phyloP scores from a whole-genome alignment of 1,139 yeast genomes.

The Candida labiduridarum region DNA sequence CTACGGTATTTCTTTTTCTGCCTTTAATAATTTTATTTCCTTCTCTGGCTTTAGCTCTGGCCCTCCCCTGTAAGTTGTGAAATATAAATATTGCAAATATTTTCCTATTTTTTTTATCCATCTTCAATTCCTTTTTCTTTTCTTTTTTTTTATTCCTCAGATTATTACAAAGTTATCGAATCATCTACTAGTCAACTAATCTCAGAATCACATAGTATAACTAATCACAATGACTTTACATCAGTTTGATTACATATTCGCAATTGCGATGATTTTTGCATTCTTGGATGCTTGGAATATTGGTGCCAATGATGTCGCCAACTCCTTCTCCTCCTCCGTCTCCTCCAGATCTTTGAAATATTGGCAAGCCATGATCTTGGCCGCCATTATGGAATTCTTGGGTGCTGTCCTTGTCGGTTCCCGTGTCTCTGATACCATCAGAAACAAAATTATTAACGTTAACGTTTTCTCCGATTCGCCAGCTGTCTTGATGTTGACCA shows the following conservation, averaged over 20 bases:
- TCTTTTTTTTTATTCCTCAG: not conserved
- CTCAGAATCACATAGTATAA: not conserved
- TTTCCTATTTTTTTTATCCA: not conserved
- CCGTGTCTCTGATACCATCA: conserved; percentile 70
- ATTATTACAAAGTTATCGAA: too few species aligned
- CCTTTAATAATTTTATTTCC: not conserved
- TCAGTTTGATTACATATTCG: conserved; percentile 67
- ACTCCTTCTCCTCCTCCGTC: conserved; percentile 75
- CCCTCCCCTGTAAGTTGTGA: not conserved
- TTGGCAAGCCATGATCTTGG: conserved; percentile 75
- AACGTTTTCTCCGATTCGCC: conserved; percentile 54
- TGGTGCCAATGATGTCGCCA: conserved; percentile 85
- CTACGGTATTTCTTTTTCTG: not conserved
- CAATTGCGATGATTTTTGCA: conserved; percentile 69
- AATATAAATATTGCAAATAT: not conserved
- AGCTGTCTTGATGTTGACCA: conserved; percentile 70
- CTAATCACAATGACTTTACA: conserved; percentile 38
- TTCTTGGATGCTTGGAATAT: conserved; percentile 81
- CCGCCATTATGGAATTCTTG: conserved; percentile 67
- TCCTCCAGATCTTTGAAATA: conserved; percentile 69
- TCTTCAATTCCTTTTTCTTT: not conserved
- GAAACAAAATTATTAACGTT: conserved; percentile 61
- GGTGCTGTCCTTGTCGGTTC: conserved; percentile 79
- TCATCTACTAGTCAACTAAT: not conserved
- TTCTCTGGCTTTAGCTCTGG: not conserved